A percentile compares a stretch with the other conserved stretches of the same genome.
These are phyloP conservation scores for Pseudoscleropodium purum DNA, from an alignment of 225 moss, liverwort and hornwort genomes.

Conservation along the genomic window DNA sequence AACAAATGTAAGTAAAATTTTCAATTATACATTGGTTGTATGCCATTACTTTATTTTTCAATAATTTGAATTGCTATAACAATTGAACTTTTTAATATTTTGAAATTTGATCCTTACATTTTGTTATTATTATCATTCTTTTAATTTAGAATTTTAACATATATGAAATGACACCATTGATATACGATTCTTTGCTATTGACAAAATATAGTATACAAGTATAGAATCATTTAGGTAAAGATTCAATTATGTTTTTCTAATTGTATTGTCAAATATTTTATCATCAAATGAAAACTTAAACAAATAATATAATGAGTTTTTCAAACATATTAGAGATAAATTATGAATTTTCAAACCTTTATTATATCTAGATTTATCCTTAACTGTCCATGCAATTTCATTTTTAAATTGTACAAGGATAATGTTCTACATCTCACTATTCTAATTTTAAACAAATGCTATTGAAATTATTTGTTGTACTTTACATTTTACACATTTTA, in stretches of 20 bases:
- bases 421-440: too few species aligned
- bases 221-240: too few species aligned
- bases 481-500: too few species aligned
- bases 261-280: too few species aligned
- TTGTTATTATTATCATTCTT: background rate
- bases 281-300: too few species aligned
- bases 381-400: too few species aligned
- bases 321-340: background rate
- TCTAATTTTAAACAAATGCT: background rate
- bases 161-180: background rate
- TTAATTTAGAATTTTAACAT: background rate
- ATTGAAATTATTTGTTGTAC: too few species aligned
- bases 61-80: background rate
- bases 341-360: background rate
- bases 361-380: background rate
- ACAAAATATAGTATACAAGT: background rate
- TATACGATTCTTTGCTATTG: fast-evolving
- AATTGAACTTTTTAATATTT: background rate
- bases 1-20: background rate
- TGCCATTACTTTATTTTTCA: background rate
- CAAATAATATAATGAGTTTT: too few species aligned
- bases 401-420: too few species aligned
- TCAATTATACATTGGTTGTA: background rate
- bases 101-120: background rate
- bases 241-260: too few species aligned